phyloP scores from a whole-genome alignment of 495 filamentous ascomycete species.

The Halenospora varia region DNA sequence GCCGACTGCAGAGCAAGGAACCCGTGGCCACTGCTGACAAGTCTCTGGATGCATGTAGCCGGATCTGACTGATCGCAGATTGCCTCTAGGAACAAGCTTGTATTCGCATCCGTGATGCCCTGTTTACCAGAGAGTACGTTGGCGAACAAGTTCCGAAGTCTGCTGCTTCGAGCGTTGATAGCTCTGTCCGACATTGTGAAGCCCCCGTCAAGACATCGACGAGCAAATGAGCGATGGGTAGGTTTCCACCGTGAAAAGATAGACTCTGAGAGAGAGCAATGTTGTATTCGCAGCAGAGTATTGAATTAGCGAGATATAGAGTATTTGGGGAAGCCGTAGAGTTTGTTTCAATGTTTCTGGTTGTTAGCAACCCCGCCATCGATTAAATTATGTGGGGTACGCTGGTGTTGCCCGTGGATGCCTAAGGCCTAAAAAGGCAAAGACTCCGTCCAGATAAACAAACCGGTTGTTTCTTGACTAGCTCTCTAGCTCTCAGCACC shows the following conservation, averaged over 20 bases:
- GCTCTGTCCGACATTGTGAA: constrained; percentile 3
- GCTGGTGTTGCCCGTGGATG: constrained; percentile 2
- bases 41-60: background rate
- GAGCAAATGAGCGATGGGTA: constrained; percentile 4
- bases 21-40: background rate
- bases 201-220: constrained; percentile 1
- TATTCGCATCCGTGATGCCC: background rate
- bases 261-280: background rate
- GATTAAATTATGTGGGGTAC: constrained; percentile 5
- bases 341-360: constrained; percentile 4
- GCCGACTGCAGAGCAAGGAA: background rate
- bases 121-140: constrained; percentile 2
- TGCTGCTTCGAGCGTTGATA: constrained; percentile 3
- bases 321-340: constrained; percentile 4
- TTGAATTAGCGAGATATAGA: constrained; percentile 3
- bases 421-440: constrained; percentile 5
- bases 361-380: constrained; percentile 2
- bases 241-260: constrained; percentile 2
- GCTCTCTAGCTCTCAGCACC: constrained; percentile 2
- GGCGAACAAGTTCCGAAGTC: constrained; percentile 4
- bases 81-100: constrained; percentile 4
- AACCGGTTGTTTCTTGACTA: background rate
- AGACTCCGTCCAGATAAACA: constrained; percentile 1
- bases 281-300: constrained; percentile 3
- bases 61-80: constrained; percentile 2